These are phyloP conservation scores for Physaria fendleri DNA, from an alignment of 345 rosid genomes.

Conservation along the genomic window DNA sequence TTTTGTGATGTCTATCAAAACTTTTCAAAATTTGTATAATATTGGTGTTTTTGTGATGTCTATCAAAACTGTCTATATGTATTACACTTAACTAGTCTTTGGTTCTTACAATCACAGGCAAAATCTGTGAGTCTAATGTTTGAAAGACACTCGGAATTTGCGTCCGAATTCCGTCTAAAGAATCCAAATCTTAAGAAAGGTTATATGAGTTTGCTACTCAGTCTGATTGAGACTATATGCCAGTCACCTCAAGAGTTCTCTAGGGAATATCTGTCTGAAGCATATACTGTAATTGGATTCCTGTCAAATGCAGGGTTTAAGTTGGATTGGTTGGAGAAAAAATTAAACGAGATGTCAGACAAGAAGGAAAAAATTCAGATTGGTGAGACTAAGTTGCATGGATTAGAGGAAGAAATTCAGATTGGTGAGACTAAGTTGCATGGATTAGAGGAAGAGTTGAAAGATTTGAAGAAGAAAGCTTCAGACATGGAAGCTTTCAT, in stretches of 20 bases:
- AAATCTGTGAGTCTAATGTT: neutral
- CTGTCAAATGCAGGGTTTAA: neutral
- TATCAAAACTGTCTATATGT: neutral
- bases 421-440: neutral
- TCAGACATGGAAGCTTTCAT: neutral
- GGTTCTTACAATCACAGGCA: neutral
- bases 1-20: too few relatives aligned
- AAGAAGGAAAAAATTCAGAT: neutral
- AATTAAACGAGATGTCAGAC: neutral
- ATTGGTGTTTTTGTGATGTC: too few relatives aligned
- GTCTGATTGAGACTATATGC: neutral
- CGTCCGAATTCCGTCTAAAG: neutral
- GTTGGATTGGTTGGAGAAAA: constrained; percentile 17
- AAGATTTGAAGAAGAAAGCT: neutral
- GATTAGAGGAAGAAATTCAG: too few relatives aligned
- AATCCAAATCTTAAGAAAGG: neutral
- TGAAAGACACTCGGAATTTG: neutral
- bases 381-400: neutral
- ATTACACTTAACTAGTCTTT: too few relatives aligned
- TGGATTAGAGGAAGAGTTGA: neutral
- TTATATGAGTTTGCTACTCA: neutral
- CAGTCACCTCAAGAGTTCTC: neutral
- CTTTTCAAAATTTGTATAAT: too few relatives aligned
- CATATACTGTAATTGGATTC: neutral
- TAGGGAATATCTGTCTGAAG: neutral